Evolutionary conservation across 73 alveolate genomes (phyloP), one percentile per base, ranked within the genome.

Genomic region (Paramecium primaurelia): DNA sequence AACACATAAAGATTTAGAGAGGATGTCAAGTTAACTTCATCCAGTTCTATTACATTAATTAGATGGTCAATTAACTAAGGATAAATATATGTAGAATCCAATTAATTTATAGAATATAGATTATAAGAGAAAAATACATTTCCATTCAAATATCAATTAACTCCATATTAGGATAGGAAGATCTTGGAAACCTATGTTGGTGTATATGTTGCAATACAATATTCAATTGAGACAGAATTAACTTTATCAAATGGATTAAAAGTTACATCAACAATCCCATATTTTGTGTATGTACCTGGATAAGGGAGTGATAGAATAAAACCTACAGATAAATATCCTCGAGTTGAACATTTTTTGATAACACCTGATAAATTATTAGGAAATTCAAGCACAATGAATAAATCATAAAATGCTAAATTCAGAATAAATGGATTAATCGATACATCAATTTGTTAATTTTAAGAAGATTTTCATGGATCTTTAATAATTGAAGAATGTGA

Each of bases 401-500:
- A 32, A 64, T 32, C 42, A 45, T 59, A 89, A 25, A 45, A 30
- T 59, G 60, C 58, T 12, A 89, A 83, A 89, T 47, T 89, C 7
- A 26, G 75, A 45, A 71, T 89, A 18, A 30, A 40, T 71, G 94
- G 94, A 12, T 14, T 26, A 9, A 71, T 89, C 0, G 77, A 89
- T 22, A 34, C 94, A 89, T 25, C 71, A 11, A 71, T 89, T 28
- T 89, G 94, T 28, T 38, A 30, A 32, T 71, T 71, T 30, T 40
- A 12, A 20, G 64, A 89, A 12, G 92, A 89, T 42, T 71, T 89
- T 49, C 45, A 77, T 25, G 94, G 94, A 37, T 36, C 58, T 25
- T 28, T 89, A 30, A 83, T 71, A 18, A 20, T 89, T 1, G 85
- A 89, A 68, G 94, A 89, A 45, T 89, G 94, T 73, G 94, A 89